Evolutionary conservation across 345 rosid species (phyloP), one percentile per base, ranked within the genome.

Genomic region (Eutrema heterophyllum): DNA sequence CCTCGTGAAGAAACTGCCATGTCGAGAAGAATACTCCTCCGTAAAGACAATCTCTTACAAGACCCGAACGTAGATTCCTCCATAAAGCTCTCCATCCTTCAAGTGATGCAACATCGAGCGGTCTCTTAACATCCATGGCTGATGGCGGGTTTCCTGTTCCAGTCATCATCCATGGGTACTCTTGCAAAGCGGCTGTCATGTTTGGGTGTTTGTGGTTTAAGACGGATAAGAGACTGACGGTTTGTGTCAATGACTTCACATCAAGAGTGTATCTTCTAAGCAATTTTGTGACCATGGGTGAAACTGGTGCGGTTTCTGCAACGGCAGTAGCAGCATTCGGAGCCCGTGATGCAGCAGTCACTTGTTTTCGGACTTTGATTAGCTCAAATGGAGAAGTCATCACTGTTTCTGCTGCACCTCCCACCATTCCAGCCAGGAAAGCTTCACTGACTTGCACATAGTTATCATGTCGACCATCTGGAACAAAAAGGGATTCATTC

Each of bases 121-220:
- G 87, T 67, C 85, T 86, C 68, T 79, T 82, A 67, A 92, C 97
- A 73, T 86, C 85, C 70, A 64, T 86, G 14, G 86, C 86, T 26
- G 93, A 65, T 44, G 99, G 97, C 5, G 93, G 90, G 81, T 79
- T 92, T 44, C 99, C 97, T 40, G 97, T 84, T 29, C 99, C 99
- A 51, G 88, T 87, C 87, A 95, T 89, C 97, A 92, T 95, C 99
- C 96, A 92, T 3, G 97, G 98, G 69, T 85, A 85, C 60, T 84
- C 86, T 86, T 81, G 87, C 76, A 95, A 82, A 29, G 97, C 86
- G 35, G 83, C 83, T 38, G 55, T 73, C 83, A 95, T 74, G 81
- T 86, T 84, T 16, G 89, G 86, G 69, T 87, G 89, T 56, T 87
- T 90, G 64, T 84, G 70, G n/a, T 82, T 82, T 66, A 92, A 76